Conservation (phyloP, 495 filamentous ascomycete genomes). For the Cercophora newfieldiana region DNA sequence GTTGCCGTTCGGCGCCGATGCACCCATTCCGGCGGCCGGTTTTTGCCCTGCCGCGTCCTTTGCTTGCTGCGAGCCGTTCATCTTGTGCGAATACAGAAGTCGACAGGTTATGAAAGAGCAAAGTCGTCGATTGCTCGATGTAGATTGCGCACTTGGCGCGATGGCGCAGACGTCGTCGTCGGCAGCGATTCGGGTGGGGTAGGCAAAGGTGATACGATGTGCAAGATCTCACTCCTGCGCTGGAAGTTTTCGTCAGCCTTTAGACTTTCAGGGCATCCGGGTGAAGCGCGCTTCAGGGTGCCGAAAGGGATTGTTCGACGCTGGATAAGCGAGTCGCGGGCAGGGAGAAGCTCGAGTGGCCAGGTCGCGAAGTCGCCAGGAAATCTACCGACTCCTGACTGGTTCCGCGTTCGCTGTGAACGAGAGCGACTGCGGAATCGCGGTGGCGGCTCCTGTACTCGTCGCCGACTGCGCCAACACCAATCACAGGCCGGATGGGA, state of each 20-base stretch:
- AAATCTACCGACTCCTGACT: constrained; percentile 22
- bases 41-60: constrained; percentile 31
- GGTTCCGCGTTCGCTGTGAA: not conserved
- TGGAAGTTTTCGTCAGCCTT: constrained; percentile 17
- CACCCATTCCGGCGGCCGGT: constrained; percentile 26
- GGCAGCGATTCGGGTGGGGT: not conserved
- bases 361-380: constrained; percentile 17
- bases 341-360: constrained; percentile 14
- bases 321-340: constrained; percentile 16
- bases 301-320: constrained; percentile 18
- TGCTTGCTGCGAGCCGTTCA: constrained; percentile 37
- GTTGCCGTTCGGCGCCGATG: constrained; percentile 34
- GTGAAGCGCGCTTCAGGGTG: constrained; percentile 20
- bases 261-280: constrained; percentile 20
- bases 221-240: constrained; percentile 13
- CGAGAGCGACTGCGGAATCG: constrained; percentile 16
- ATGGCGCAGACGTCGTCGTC: not conserved
- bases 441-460: constrained; percentile 16
- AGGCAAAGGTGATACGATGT: not conserved
- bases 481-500: not conserved
- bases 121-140: constrained; percentile 1
- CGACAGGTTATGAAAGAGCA: not conserved
- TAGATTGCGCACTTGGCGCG: constrained; percentile 2
- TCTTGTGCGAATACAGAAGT: constrained; percentile 17
- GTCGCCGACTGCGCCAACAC: constrained; percentile 2